These are phyloP conservation scores for slime mould (Dictyostelium discoideum) DNA, from an alignment of 78 protist species.

Conservation along the genomic window DNA sequence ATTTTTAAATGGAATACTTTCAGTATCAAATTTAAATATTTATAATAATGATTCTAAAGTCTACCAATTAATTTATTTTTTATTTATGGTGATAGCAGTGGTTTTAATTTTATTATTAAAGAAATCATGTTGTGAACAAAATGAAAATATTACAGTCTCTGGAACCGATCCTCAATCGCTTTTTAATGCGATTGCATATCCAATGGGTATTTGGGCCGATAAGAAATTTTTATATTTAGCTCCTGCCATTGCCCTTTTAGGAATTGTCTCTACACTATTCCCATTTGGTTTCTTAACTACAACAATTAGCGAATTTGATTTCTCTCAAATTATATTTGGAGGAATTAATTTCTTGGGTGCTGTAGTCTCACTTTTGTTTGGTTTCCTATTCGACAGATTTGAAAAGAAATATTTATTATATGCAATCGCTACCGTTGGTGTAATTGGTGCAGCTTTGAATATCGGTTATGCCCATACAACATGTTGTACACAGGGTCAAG, in stretches of 20 bases:
- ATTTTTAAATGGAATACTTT: not conserved
- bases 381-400: not conserved
- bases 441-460: not conserved
- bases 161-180: not conserved
- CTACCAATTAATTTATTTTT: not conserved
- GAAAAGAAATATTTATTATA: not conserved
- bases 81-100: not conserved
- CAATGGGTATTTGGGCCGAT: not conserved
- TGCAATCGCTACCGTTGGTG: not conserved
- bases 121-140: not conserved
- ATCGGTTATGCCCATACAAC: not conserved
- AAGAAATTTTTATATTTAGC: not conserved
- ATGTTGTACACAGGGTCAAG: not conserved
- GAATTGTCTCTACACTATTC: not conserved
- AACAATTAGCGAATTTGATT: not conserved
- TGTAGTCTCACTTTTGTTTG: not conserved
- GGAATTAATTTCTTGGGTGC: not conserved
- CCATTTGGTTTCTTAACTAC: not conserved
- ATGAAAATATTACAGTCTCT: not conserved
- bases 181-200: not conserved
- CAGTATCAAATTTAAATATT: not conserved
- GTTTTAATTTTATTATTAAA: not conserved
- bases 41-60: too few species aligned
- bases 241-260: not conserved
- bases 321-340: not conserved